Base-by-base conservation (phyloP, 257 asterid genomes). In the Cordia subcordata region DNA sequence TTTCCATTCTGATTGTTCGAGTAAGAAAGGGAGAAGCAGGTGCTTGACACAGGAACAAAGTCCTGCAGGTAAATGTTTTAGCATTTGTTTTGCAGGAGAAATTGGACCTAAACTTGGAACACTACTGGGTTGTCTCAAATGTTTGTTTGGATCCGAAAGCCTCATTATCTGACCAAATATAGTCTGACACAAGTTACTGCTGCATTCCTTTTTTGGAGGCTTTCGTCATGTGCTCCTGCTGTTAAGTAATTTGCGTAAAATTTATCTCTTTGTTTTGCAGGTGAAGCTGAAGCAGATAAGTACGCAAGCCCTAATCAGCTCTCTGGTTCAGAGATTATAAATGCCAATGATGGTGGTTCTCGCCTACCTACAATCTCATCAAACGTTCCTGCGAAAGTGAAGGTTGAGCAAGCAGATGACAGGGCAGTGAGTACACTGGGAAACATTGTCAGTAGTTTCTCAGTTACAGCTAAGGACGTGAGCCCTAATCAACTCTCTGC, bases 51-150 rank as follows among this genome's bases (percentile, higher is more conserved):
- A 19, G 60, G 65, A 63, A 38, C 65, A 67, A 75, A 60, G 62
- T 50, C 63, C 54, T 18, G 46, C 61, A 13, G 84, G 94, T 82
- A 72, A 66, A 39, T 38, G 14, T 65, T 80, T 42, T 42, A 0
- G 17, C 54, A 10, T 49, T 19, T 49, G 54, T 47, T 0, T 47
- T 16, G 20, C 20, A 16, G 18, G 0, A 15, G 15, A 15, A 19
- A n/a, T 18, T 12, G n/a, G 20, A 5, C 11, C 21, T 57, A 54
- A 21, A 61, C 38, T 40, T 33, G 37, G 27, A 51, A 54, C 22
- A 46, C 13, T 15, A 49, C 4, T 17, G 17, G 8, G 10, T 4
- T 14, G 13, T 16, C 54, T 21, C 20, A 6, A n/a, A 1, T 17
- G 16, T 3, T 49, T 4, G 32, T 13, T 51, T 35, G 17, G 53